Evolutionary conservation across 192 early-diverging fungal genomes (phyloP).

Genomic region (Gryganskiella cystojenkinii): DNA sequence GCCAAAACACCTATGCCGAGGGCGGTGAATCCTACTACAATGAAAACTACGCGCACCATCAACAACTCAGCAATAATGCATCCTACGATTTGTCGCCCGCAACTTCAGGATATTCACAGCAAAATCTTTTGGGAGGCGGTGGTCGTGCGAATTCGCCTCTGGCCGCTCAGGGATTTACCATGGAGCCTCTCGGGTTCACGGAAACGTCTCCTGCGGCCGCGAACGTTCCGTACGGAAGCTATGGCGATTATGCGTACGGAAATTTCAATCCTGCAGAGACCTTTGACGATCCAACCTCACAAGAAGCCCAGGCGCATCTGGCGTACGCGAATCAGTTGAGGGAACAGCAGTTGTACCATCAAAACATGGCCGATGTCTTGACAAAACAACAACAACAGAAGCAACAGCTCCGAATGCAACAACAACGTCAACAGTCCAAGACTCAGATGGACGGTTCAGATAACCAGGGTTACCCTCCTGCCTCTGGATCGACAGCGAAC

Average conservation of each 20-base stretch:
- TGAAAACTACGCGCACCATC: slow-evolving; percentile 18
- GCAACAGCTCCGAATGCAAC: not conserved
- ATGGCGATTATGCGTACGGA: slow-evolving; percentile 17
- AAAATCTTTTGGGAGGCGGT: not conserved
- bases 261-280: slow-evolving; percentile 27
- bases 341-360: slow-evolving; percentile 46
- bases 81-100: slow-evolving; percentile 16
- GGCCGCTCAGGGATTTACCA: not conserved
- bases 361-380: slow-evolving; percentile 44
- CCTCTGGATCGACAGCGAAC: slow-evolving; percentile 37
- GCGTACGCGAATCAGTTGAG: slow-evolving; percentile 42
- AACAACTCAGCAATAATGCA: too few relatives aligned
- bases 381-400: slow-evolving; percentile 15
- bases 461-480: not conserved
- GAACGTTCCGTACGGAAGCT: not conserved
- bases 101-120: not conserved
- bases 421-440: not conserved
- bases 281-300: slow-evolving; percentile 37
- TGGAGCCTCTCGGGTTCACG: slow-evolving; percentile 16
- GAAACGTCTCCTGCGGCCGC: slow-evolving; percentile 5
- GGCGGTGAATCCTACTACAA: slow-evolving; percentile 32
- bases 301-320: slow-evolving; percentile 41
- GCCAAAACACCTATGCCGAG: not conserved
- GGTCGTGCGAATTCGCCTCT: not conserved
- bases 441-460: not conserved